Conservation (phyloP, 2,329 filamentous ascomycete genomes). For the Apiospora pterosperma region DNA sequence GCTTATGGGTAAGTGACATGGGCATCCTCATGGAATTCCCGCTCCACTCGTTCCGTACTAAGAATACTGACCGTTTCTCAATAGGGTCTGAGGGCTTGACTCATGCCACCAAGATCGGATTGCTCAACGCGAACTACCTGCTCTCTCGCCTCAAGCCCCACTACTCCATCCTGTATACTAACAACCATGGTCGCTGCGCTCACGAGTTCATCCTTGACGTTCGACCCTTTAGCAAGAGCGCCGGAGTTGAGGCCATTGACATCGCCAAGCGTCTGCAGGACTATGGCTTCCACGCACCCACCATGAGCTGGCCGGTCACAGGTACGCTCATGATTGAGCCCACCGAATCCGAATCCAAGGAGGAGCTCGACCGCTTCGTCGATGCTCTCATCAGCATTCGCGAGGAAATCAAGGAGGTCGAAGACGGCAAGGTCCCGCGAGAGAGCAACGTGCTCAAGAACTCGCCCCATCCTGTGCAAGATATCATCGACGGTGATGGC, state of each 20-base stretch:
- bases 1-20: conserved; percentile 68
- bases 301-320: conserved; percentile 93
- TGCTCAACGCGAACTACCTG: conserved; percentile 98
- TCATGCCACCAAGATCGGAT: conserved; percentile 83
- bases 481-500: conserved; percentile 64
- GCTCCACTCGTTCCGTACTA: conserved; percentile 4
- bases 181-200: conserved; percentile 80
- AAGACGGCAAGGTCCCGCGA: conserved; percentile 71
- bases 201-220: conserved; percentile 97
- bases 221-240: conserved; percentile 77
- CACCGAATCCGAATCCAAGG: conserved; percentile 88
- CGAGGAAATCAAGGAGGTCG: conserved; percentile 77
- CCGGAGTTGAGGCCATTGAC: conserved; percentile 87
- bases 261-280: conserved; percentile 96
- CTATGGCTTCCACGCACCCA: conserved; percentile 95
- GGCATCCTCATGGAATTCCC: accelerated
- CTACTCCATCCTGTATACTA: conserved; percentile 93
- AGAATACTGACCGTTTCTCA: conserved; percentile 10
- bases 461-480: conserved; percentile 79
- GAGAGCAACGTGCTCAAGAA: conserved; percentile 85
- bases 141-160: conserved; percentile 80
- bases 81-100: conserved; percentile 68
- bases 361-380: conserved; percentile 90
- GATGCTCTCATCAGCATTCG: conserved; percentile 86
- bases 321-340: conserved; percentile 98